A percentile compares a stretch with the other conserved stretches of the same genome.
These are phyloP conservation scores for Cyclocybe aegerita DNA, from an alignment of 768 basidiomycete species.

Conservation along the genomic window DNA sequence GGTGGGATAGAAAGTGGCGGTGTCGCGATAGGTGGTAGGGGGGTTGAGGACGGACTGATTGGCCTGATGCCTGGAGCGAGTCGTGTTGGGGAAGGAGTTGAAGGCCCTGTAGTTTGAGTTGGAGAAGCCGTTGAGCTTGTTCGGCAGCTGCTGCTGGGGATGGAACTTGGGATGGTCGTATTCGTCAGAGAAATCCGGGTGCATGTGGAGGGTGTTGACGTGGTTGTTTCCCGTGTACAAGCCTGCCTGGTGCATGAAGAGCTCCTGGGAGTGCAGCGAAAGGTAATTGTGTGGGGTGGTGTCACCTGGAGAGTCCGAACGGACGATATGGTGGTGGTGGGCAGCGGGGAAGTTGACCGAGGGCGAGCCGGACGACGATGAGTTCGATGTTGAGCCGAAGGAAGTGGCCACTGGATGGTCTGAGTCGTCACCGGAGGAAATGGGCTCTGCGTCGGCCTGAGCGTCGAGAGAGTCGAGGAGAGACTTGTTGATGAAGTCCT, in stretches of 20 bases:
- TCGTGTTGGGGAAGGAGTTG: conserved; percentile 41
- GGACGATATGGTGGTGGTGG: conserved; percentile 28
- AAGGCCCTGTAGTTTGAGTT: conserved; percentile 31
- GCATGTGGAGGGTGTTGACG: conserved; percentile 37
- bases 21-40: conserved; percentile 34
- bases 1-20: conserved; percentile 29
- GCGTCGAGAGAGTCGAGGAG: conserved; percentile 82
- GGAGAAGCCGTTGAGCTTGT: conserved; percentile 35
- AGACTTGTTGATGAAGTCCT: conserved; percentile 86
- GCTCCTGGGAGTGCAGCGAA: neutral
- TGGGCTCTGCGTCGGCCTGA: conserved; percentile 78
- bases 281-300: conserved; percentile 4
- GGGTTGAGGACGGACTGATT: conserved; percentile 30
- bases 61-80: conserved; percentile 39
- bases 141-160: conserved; percentile 29
- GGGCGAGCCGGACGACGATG: conserved; percentile 53
- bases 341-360: conserved; percentile 43
- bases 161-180: conserved; percentile 35
- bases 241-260: too few species aligned
- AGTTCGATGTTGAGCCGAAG: conserved; percentile 49
- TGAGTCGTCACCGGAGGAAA: conserved; percentile 50
- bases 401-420: conserved; percentile 46
- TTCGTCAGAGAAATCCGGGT: conserved; percentile 36
- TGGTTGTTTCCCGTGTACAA: conserved; percentile 11
- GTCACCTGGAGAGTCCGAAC: neutral